Conservation (phyloP, 2,329 filamentous ascomycete genomes). For the Chaetomium strumarium region DNA sequence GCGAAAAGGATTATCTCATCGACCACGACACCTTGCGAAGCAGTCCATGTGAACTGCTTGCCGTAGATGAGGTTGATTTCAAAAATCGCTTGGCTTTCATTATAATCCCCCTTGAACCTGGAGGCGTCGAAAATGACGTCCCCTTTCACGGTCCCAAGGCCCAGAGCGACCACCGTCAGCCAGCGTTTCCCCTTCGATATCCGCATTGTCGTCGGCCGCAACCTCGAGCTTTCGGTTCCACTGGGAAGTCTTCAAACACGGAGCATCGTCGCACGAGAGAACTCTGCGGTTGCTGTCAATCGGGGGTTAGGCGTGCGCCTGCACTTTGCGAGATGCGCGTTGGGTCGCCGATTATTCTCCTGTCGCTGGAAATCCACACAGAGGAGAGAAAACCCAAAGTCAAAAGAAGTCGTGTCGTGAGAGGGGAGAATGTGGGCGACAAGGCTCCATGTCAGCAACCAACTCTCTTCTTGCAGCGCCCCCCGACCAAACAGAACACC, state of each 20-base stretch:
- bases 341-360: neutral
- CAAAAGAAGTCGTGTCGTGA: neutral
- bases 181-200: conserved; percentile 14
- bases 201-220: conserved; percentile 13
- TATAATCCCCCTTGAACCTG: neutral
- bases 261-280: neutral
- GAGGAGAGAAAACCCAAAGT: neutral
- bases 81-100: neutral
- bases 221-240: neutral
- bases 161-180: conserved; percentile 13
- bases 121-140: neutral
- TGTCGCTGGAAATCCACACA: neutral
- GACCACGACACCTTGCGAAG: neutral
- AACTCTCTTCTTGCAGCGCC: neutral
- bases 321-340: neutral
- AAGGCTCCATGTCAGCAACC: conserved; percentile 10
- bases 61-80: rapidly evolving
- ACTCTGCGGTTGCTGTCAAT: neutral
- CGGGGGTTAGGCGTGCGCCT: neutral
- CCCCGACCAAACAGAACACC: neutral
- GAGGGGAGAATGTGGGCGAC: conserved; percentile 1
- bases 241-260: neutral
- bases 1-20: neutral
- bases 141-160: conserved; percentile 3
- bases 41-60: neutral